Evolutionary conservation across 2,329 filamentous ascomycete genomes (phyloP).

Genomic region (Conoideocrella luteorostrata): DNA sequence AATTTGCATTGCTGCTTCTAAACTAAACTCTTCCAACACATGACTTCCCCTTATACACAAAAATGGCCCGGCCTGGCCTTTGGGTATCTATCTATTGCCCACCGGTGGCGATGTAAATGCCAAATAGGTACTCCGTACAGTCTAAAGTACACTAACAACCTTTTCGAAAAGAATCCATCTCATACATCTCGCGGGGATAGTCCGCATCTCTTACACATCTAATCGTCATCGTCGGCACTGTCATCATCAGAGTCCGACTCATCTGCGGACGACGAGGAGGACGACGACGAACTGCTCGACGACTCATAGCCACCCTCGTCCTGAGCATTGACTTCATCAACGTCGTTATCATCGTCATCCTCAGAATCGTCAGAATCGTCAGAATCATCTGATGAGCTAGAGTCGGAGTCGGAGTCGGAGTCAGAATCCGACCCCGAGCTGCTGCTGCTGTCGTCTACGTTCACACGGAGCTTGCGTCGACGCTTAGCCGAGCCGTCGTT

Average conservation of each 20-base stretch:
- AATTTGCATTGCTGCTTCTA: slow-evolving; percentile 1
- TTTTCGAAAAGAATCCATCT: background rate
- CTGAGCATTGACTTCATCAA: slow-evolving; percentile 13
- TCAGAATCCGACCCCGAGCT: slow-evolving; percentile 26
- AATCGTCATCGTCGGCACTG: slow-evolving; percentile 6
- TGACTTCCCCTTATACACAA: slow-evolving; percentile 7
- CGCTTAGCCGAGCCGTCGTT: slow-evolving; percentile 45
- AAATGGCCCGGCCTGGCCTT: slow-evolving; percentile 5
- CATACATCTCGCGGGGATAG: slow-evolving; percentile 4
- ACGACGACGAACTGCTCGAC: slow-evolving; percentile 37
- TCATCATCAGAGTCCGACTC: slow-evolving; percentile 27
- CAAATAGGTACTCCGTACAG: slow-evolving; percentile 12
- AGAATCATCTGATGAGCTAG: slow-evolving; percentile 31
- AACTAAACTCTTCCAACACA: no score
- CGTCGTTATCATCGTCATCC: slow-evolving; percentile 16
- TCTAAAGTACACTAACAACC: no score
- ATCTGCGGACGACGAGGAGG: slow-evolving; percentile 30
- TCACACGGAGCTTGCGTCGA: slow-evolving; percentile 45
- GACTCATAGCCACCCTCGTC: slow-evolving; percentile 21
- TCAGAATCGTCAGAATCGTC: slow-evolving; percentile 25
- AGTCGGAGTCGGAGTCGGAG: slow-evolving; percentile 25
- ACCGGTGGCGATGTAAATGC: slow-evolving; percentile 5
- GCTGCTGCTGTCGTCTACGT: slow-evolving; percentile 37
- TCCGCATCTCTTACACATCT: slow-evolving; percentile 4
- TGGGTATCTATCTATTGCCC: slow-evolving; percentile 11